Percentiles rank a stretch among this genome's conserved stretches.
These are phyloP conservation scores for Amaranthus cruentus DNA, from an alignment of 148 eudicot species.

Conservation along the genomic window DNA sequence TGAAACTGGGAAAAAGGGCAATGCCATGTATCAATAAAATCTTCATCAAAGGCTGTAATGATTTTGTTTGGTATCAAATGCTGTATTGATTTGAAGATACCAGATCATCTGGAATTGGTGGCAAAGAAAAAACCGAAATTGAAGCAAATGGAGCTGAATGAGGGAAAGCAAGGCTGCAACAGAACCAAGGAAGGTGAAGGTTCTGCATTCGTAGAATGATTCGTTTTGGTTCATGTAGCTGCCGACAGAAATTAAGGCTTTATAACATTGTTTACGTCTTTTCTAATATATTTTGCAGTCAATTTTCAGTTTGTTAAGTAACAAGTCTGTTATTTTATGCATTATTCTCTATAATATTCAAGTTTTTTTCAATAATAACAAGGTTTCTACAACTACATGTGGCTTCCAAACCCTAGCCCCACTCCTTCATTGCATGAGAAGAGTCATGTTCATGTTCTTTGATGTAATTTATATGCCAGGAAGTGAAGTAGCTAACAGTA, in stretches of 20 bases:
- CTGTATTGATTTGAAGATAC: background rate
- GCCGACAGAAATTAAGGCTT: no score
- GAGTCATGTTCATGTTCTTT: background rate
- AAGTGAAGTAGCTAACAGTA: background rate
- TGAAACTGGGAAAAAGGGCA: conserved; percentile 9
- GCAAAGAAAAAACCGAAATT: background rate
- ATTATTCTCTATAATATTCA: background rate
- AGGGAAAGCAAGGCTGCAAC: background rate
- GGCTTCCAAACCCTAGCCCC: no score
- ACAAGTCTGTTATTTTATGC: background rate
- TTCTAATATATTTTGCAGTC: background rate
- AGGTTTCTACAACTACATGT: background rate
- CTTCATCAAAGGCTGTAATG: background rate
- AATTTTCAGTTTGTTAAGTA: background rate
- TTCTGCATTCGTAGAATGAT: background rate
- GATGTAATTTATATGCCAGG: background rate
- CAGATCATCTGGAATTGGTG: background rate
- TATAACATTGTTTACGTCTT: background rate
- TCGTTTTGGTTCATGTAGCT: no score
- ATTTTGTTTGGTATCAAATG: no score
- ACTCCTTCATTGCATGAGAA: background rate
- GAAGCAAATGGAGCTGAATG: background rate
- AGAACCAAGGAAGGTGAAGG: background rate
- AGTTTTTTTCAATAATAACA: background rate
- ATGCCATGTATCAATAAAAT: conserved; percentile 25